A percentile compares a stretch with the other conserved stretches of the same genome.
Evolutionary conservation across 129 eudicot genomes (phyloP).

Genomic region (Artemisia annua): DNA sequence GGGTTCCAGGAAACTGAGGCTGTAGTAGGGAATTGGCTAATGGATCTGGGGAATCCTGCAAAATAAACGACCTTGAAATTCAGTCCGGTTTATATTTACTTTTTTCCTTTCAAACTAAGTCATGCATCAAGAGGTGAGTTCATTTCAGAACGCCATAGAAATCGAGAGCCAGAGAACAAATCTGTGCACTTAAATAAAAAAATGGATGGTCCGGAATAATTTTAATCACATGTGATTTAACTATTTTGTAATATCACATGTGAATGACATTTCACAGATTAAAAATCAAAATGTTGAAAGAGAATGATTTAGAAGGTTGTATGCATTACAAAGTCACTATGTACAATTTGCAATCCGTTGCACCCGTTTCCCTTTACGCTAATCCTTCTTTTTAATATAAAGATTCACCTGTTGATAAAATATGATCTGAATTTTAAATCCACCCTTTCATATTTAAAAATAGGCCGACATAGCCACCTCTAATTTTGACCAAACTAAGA

Average conservation of each 20-base stretch:
- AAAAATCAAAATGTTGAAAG: no score
- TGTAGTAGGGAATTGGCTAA: constrained; percentile 87
- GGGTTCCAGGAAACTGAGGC: constrained; percentile 94
- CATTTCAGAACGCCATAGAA: background rate
- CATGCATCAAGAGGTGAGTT: background rate
- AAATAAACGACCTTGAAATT: constrained; percentile 9
- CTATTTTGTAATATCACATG: background rate
- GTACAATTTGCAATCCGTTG: background rate
- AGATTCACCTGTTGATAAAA: background rate
- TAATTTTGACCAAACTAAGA: constrained; percentile 14
- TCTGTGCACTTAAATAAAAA: background rate
- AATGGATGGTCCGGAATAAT: background rate
- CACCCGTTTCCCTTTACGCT: background rate
- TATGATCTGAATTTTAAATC: no score
- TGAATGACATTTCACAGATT: background rate
- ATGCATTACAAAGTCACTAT: background rate
- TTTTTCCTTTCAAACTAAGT: background rate
- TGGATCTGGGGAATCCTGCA: constrained; percentile 97
- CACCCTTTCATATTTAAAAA: no score
- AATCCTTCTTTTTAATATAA: background rate
- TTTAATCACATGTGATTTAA: background rate
- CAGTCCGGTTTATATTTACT: constrained; percentile 5
- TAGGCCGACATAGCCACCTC: no score
- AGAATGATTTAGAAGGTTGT: no score
- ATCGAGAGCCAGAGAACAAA: background rate